Conservation (phyloP, 805 yeast genomes). For the Zygosaccharomyces pseudorouxii region DNA sequence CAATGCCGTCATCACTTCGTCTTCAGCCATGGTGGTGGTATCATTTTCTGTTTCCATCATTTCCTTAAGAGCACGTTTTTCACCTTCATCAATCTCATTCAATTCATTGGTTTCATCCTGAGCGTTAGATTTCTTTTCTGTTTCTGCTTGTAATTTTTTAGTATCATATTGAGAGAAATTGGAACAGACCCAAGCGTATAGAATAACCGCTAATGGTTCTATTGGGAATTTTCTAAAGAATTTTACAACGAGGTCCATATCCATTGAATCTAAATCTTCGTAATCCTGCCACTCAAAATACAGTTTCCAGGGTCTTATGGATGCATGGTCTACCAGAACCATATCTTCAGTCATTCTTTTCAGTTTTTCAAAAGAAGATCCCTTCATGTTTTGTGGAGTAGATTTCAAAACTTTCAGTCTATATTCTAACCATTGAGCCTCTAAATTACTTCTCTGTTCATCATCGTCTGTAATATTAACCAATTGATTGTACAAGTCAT, state of each 20-base stretch:
- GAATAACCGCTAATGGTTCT: conserved; percentile 56
- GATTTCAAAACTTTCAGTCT: conserved; percentile 50
- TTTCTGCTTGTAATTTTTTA: conserved; percentile 14
- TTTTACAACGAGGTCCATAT: conserved; percentile 42
- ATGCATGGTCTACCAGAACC: conserved; percentile 60
- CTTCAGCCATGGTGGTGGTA: conserved; percentile 38
- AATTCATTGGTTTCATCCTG: conserved; percentile 11
- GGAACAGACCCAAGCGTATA: conserved; percentile 61
- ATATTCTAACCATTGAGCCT: conserved; percentile 56
- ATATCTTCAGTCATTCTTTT: conserved; percentile 62
- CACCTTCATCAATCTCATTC: conserved; percentile 26
- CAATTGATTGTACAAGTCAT: conserved; percentile 48
- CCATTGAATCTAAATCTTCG: conserved; percentile 44
- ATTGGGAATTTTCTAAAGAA: conserved; percentile 54
- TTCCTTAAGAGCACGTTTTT: conserved; percentile 20
- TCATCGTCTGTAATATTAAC: conserved; percentile 63
- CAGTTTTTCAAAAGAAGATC: conserved; percentile 40
- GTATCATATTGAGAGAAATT: conserved; percentile 61
- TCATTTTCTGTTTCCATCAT: conserved; percentile 28
- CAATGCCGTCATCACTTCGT: conserved; percentile 47
- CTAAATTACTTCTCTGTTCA: conserved; percentile 49
- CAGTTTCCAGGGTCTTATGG: conserved; percentile 64
- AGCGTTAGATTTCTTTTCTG: conserved; percentile 5
- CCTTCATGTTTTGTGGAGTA: conserved; percentile 45
- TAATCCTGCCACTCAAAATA: conserved; percentile 73